Conservation (phyloP, 192 early-diverging fungal species). For the Irineochytrium annulatum region DNA sequence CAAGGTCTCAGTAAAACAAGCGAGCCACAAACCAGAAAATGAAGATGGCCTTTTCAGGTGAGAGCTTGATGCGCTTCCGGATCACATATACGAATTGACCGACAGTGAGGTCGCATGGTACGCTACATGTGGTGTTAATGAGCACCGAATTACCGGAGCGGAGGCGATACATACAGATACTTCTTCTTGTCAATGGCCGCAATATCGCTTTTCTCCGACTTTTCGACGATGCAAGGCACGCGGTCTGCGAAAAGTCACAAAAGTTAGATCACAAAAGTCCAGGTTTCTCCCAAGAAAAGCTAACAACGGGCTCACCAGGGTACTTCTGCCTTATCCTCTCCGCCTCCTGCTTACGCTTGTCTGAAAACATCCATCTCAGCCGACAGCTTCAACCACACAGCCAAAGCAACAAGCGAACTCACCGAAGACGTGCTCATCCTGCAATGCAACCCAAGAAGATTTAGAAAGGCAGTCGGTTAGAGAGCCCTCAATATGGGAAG, state of each 20-base stretch:
- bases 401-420: constrained; percentile 26
- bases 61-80: constrained; percentile 91
- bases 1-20: too few species aligned
- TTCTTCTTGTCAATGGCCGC: constrained; percentile 98
- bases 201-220: constrained; percentile 97
- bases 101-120: constrained; percentile 93
- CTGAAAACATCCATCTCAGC: constrained; percentile 58
- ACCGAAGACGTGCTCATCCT: constrained; percentile 96
- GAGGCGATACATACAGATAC: constrained; percentile 80
- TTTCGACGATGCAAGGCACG: constrained; percentile 70
- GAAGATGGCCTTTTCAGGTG: constrained; percentile 95
- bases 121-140: too few species aligned
- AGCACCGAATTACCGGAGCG: too few species aligned
- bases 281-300: constrained; percentile 66
- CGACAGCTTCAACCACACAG: neutral
- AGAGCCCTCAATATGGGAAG: too few species aligned
- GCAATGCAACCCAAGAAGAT: too few species aligned
- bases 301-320: constrained; percentile 41
- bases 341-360: constrained; percentile 94
- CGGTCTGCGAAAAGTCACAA: constrained; percentile 32
- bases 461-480: too few species aligned
- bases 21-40: too few species aligned
- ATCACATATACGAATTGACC: constrained; percentile 96
- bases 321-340: constrained; percentile 96
- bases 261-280: neutral